Percentiles rank a stretch among this genome's conserved stretches.
These are phyloP conservation scores for Boletus pseudopeckii DNA, from an alignment of 768 basidiomycete genomes.

Conservation along the genomic window DNA sequence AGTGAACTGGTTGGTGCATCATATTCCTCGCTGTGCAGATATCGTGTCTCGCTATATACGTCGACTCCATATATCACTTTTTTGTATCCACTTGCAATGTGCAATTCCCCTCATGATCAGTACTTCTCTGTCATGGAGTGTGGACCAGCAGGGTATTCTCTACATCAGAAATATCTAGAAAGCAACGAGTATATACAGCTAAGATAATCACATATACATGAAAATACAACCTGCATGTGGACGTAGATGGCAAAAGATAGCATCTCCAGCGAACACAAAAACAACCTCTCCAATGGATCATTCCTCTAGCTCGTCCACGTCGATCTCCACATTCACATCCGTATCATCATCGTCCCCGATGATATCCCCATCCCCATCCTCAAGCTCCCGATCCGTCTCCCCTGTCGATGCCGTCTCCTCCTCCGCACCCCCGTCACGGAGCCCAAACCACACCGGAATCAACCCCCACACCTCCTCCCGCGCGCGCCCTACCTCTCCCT, in stretches of 20 bases:
- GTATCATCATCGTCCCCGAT: slow-evolving; percentile 8
- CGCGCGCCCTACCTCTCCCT: slow-evolving; percentile 39
- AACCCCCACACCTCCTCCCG: slow-evolving; percentile 59
- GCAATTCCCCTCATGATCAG: neutral
- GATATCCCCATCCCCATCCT: neutral
- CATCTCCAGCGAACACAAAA: slow-evolving; percentile 9
- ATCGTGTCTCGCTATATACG: slow-evolving; percentile 15
- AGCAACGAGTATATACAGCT: slow-evolving; percentile 15
- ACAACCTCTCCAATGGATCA: neutral
- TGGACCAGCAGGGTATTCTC: neutral
- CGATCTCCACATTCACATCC: slow-evolving; percentile 11
- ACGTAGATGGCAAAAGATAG: slow-evolving; percentile 11
- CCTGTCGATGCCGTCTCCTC: neutral
- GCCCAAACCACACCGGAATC: slow-evolving; percentile 64
- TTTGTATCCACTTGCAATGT: slow-evolving; percentile 14
- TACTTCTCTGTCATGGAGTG: neutral
- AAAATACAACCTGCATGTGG: neutral
- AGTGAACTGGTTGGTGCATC: slow-evolving; percentile 36
- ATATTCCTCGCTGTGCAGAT: slow-evolving; percentile 1
- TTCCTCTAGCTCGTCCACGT: slow-evolving; percentile 13
- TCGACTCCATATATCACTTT: neutral
- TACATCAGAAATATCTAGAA: neutral
- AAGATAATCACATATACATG: slow-evolving; percentile 5
- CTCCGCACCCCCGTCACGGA: slow-evolving; percentile 25
- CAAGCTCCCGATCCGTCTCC: neutral